Evolutionary conservation across 2,329 filamentous ascomycete species (phyloP), one percentile per base, ranked within the genome.

Genomic region (Claviceps sp.): DNA sequence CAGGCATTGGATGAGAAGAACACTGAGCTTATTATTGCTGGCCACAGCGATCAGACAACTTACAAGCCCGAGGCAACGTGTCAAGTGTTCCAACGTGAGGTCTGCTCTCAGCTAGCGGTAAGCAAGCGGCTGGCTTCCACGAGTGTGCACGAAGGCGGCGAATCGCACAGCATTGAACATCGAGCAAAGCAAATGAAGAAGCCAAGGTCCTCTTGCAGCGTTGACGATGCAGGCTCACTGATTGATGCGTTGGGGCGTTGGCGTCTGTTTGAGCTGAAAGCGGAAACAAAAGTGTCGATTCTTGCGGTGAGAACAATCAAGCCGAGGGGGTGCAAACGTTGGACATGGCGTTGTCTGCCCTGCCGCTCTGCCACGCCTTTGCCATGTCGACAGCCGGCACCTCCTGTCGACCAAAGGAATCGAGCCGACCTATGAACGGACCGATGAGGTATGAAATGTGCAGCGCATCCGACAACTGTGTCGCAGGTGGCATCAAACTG

Each of bases 261-360:
- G 30, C 30, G 22, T 40, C 41, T 42, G 30, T 37, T 17, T 17
- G 39, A 26, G 38, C 22, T 49, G 22, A 49, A 50, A 50, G 40
- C 13, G 48, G 40, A 41, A 50, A 49, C 39, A 19, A 49, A 47
- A 49, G 22, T 19, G 48, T 50, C 22, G 48, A 37, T 50, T 50
- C 39, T 44, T 44, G 48, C 48, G 48, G 48, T 38, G 30, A 44
- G 14, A 37, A 30, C 34, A 38, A 38, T 37, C 40, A 38, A 24
- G n/a, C 26, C 40, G 39, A 16, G 26, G 16, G 26, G 26, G 17
- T 50, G 40, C 26, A 42, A 10, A 42, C 7, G 30, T 16, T 30
- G 14, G 37, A 48, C 22, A 49, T 22, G 47, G 10, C 19, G 47
- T n/a, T 19, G 42, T 42, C 38, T 42, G 37, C 3, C 47, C 11